Evolutionary conservation across 2,329 filamentous ascomycete species (phyloP).

Genomic region (Ophiostoma tasmaniense): DNA sequence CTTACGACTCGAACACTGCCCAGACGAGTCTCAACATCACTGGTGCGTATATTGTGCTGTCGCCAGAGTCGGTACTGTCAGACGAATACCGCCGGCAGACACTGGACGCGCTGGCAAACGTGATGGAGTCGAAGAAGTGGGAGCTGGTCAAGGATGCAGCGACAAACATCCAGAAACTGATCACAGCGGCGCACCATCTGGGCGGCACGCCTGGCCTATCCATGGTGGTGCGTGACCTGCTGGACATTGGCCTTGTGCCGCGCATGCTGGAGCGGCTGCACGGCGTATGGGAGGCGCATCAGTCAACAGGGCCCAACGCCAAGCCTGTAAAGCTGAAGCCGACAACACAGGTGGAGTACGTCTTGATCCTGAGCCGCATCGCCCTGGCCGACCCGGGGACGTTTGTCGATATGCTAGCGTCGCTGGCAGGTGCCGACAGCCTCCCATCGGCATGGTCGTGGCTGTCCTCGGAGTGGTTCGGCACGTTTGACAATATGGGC

Average conservation of each 20-base stretch:
- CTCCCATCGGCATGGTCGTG: conserved; percentile 45
- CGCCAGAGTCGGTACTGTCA: conserved; percentile 56
- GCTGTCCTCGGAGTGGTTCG: conserved; percentile 58
- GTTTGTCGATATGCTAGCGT: conserved; percentile 52
- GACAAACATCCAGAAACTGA: conserved; percentile 55
- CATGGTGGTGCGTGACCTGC: conserved; percentile 56
- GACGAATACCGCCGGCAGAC: conserved; percentile 39
- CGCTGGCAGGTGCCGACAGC: conserved; percentile 23
- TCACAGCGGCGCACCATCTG: conserved; percentile 53
- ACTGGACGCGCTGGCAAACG: conserved; percentile 41
- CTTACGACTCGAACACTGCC: conserved; percentile 56
- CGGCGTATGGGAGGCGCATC: conserved; percentile 62
- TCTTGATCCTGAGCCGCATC: conserved; percentile 72
- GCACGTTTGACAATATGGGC: conserved; percentile 58
- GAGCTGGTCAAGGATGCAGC: conserved; percentile 51
- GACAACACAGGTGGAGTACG: conserved; percentile 75
- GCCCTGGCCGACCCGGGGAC: conserved; percentile 62
- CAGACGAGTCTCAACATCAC: conserved; percentile 54
- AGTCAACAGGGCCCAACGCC: conserved; percentile 72
- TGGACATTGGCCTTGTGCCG: conserved; percentile 53
- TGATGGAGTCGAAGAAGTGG: conserved; percentile 45
- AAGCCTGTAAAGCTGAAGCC: conserved; percentile 55
- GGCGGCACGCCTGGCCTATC: conserved; percentile 53
- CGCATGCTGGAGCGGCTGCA: conserved; percentile 59
- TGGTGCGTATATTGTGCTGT: conserved; percentile 62